These are phyloP conservation scores for Aspergillus luchuensis DNA, from an alignment of 2,329 filamentous ascomycete genomes.

Conservation along the genomic window DNA sequence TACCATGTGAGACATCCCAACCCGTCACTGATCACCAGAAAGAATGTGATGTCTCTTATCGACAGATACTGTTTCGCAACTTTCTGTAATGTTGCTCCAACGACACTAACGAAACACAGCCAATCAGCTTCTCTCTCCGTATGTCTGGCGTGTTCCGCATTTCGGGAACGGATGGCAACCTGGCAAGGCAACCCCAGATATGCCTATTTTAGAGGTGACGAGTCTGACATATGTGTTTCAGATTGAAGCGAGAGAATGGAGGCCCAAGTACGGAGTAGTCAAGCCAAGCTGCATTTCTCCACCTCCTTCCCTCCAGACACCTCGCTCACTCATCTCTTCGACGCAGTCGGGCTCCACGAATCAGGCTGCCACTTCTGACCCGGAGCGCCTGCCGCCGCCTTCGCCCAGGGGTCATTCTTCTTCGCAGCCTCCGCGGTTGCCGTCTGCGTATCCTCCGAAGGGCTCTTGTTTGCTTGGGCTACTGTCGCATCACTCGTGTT, in stretches of 20 bases:
- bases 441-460: not conserved
- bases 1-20: not conserved
- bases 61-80: too few relatives aligned
- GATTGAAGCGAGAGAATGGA: not conserved
- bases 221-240: not conserved
- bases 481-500: slow-evolving; percentile 46
- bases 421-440: slow-evolving; percentile 10
- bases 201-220: not conserved
- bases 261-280: not conserved
- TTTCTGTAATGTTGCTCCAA: too few relatives aligned
- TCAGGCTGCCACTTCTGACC: slow-evolving; percentile 69
- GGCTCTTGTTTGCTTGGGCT: not conserved
- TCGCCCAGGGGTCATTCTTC: slow-evolving; percentile 59
- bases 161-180: not conserved
- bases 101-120: too few relatives aligned
- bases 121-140: too few relatives aligned
- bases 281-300: not conserved
- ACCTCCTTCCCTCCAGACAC: not conserved
- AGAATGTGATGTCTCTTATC: not conserved
- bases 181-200: not conserved
- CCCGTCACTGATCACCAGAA: not conserved
- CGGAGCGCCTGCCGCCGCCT: slow-evolving; percentile 54
- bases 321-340: slow-evolving; percentile 37
- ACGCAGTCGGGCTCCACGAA: slow-evolving; percentile 59
- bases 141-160: not conserved